Evolutionary conservation across 768 basidiomycete species (phyloP), one percentile per base, ranked within the genome.

Genomic region (Neoboletus subvelutipes): DNA sequence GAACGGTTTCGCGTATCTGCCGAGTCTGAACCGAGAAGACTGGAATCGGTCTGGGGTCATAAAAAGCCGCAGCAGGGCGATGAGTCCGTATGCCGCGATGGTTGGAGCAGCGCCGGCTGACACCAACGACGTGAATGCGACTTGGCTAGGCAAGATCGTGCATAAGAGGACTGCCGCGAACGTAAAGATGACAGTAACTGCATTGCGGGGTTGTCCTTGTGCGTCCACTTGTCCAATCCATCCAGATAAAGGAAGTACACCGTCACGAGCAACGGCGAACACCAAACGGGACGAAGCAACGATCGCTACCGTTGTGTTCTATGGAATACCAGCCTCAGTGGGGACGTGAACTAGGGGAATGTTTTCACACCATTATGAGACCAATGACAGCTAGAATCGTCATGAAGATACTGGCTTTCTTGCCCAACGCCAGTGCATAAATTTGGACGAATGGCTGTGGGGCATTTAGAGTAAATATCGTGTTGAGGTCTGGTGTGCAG

Each of bases 231-330:
- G 73, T 43, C 90, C 85, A 51, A 97, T 88, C 94, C 93, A 96
- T 13, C 74, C 57, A 0, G 90, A 93, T 46, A 90, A 69, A 1
- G 94, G 94, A 12, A 97, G 77, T 0, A 95, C 91, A 29, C 94
- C 94, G 64, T 97, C 94, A 52, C 94, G 87, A n/a, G 94, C 94
- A 45, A 97, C 89, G 10, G 94, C 94, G 66, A 90, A 97, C 40
- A 97, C 81, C 28, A 97, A 80, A 5, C 94, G 84, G 13, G 92
- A 94, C 13, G 92, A 84, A 2, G 94, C 94, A 20, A 95, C 91
- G 55, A 96, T 85, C 18, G 90, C 84, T 43, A 95, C 82, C 60
- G 87, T 92, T 1, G 93, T 93, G 70, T 90, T 94, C 89, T 92
- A 63, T 4, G 4, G 24, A 18, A 34, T 24, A 36, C 28, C 45